A percentile compares a stretch with the other conserved stretches of the same genome.
Conservation (phyloP, 23 red algal species). For the Chondrus crispus region DNA sequence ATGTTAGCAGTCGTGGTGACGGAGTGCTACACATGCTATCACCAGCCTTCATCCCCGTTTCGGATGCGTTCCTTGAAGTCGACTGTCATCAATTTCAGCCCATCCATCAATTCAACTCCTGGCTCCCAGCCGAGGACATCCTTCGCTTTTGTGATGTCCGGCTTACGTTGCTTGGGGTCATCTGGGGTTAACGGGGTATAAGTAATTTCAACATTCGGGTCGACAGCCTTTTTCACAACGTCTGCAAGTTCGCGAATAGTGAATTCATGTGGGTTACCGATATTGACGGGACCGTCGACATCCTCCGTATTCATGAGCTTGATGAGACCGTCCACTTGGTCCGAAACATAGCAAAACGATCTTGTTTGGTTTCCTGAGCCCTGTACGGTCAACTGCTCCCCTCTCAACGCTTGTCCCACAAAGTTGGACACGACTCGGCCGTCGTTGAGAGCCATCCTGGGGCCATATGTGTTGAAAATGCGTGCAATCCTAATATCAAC, state of each 20-base stretch:
- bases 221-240: conserved; percentile 56
- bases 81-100: conserved; percentile 80
- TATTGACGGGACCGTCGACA: conserved; percentile 86
- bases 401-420: conserved; percentile 84
- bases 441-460: conserved; percentile 97
- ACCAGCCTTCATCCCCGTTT: conserved; percentile 44
- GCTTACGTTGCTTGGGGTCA: conserved; percentile 90
- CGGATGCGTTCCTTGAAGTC: conserved; percentile 86
- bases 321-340: conserved; percentile 94
- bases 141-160: conserved; percentile 88
- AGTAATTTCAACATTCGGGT: conserved; percentile 59
- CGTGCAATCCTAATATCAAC: conserved; percentile 95
- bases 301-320: conserved; percentile 85
- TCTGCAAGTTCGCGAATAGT: conserved; percentile 85
- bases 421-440: conserved; percentile 98
- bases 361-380: conserved; percentile 94
- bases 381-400: conserved; percentile 90
- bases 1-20: too few relatives aligned
- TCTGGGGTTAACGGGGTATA: conserved; percentile 88
- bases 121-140: conserved; percentile 75
- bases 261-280: conserved; percentile 93
- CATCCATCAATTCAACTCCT: conserved; percentile 67
- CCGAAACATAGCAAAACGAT: conserved; percentile 94
- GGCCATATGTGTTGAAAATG: conserved; percentile 99
- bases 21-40: too few relatives aligned